Percentiles rank a stretch among this genome's conserved stretches.
Evolutionary conservation across 2,329 filamentous ascomycete species (phyloP).

Genomic region (Coniochaeta pulveracea): DNA sequence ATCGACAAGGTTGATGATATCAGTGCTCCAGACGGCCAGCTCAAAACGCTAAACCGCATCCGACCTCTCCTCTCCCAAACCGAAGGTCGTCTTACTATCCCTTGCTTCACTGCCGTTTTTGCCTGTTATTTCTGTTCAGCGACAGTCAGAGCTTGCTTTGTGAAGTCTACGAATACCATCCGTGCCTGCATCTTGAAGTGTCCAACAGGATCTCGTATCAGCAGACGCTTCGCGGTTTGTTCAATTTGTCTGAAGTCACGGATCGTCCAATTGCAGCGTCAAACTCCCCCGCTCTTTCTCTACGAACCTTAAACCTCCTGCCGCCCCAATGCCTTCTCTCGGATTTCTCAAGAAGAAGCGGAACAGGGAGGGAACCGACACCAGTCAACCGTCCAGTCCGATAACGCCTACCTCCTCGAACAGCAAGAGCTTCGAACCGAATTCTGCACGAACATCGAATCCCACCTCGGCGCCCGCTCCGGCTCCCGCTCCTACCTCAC

Average conservation of each 20-base stretch:
- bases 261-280: constrained; percentile 2
- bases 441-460: no score
- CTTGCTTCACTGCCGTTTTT: neutral
- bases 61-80: no score
- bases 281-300: neutral
- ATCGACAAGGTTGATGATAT: no score
- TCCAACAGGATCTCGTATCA: constrained; percentile 1
- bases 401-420: constrained; percentile 40
- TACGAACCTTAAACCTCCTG: constrained; percentile 2
- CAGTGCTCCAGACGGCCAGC: no score
- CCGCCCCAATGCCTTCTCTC: constrained; percentile 70
- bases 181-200: no score
- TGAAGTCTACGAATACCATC: no score
- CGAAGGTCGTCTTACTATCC: neutral
- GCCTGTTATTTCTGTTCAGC: neutral
- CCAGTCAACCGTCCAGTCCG: constrained; percentile 53
- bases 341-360: constrained; percentile 98
- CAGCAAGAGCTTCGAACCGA: constrained; percentile 37
- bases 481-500: constrained; percentile 22
- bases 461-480: no score
- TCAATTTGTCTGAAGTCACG: no score
- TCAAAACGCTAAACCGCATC: no score
- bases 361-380: constrained; percentile 77
- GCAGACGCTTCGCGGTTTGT: no score
- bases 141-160: neutral